These are phyloP conservation scores for Fusarium equiseti DNA, from an alignment of 2,329 filamentous ascomycete species.

Conservation along the genomic window DNA sequence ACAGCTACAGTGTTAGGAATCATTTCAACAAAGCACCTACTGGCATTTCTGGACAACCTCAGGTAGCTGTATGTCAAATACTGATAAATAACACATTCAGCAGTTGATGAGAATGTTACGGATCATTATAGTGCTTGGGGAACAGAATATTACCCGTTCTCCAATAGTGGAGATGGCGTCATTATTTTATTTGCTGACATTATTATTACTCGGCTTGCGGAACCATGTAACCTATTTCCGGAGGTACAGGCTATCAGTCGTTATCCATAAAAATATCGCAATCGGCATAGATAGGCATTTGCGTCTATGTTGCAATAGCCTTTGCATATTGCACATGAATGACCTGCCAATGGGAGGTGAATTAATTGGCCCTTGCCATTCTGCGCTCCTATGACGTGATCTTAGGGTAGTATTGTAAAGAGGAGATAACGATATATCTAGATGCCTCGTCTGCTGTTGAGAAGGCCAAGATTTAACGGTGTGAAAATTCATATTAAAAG, in stretches of 20 bases:
- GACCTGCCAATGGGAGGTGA: background rate
- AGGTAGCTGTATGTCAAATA: too few species aligned
- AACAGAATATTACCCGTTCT: too few species aligned
- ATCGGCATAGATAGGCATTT: background rate
- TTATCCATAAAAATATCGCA: background rate
- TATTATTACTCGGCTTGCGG: background rate
- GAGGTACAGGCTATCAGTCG: rapidly evolving
- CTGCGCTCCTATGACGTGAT: conserved; percentile 25
- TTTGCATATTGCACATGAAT: conserved; percentile 20
- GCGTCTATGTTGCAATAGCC: conserved; percentile 26
- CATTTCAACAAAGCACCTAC: conserved; percentile 3
- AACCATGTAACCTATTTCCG: background rate
- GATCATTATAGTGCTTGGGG: too few species aligned
- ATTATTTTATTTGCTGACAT: background rate
- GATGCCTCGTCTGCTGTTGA: rapidly evolving
- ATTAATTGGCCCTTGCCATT: conserved; percentile 8
- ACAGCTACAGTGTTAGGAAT: conserved; percentile 21
- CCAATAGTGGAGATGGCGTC: background rate
- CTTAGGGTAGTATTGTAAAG: background rate
- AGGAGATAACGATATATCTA: conserved; percentile 12
- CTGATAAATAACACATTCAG: background rate
- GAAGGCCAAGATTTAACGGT: rapidly evolving
- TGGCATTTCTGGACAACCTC: background rate
- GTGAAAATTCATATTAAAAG: rapidly evolving
- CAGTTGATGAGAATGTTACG: background rate